phyloP scores from a whole-genome alignment of 2,329 filamentous ascomycete genomes.

The Raffaelea ambrosiae region DNA sequence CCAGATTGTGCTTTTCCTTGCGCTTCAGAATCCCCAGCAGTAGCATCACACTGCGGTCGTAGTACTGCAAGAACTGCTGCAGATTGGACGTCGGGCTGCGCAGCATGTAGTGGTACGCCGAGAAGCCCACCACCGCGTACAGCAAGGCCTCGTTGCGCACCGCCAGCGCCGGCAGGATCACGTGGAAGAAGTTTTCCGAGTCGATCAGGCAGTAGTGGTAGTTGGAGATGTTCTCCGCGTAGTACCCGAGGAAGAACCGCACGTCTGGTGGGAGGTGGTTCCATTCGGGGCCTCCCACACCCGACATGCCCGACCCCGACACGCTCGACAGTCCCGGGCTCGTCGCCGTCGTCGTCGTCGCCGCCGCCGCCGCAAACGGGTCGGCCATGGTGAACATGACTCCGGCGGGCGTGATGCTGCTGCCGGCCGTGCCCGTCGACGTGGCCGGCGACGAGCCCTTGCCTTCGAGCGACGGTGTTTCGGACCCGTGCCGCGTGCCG shows the following conservation, averaged over 20 bases:
- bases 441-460: slow-evolving; percentile 45
- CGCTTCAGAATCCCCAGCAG: slow-evolving; percentile 64
- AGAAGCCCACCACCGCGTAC: slow-evolving; percentile 79
- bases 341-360: background rate
- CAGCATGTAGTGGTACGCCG: slow-evolving; percentile 77
- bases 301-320: slow-evolving; percentile 9
- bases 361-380: slow-evolving; percentile 13
- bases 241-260: slow-evolving; percentile 71
- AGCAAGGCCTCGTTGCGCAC: slow-evolving; percentile 69
- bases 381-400: slow-evolving; percentile 3
- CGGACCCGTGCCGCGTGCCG: slow-evolving; percentile 34
- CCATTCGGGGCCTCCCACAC: slow-evolving; percentile 33
- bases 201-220: slow-evolving; percentile 77
- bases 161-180: slow-evolving; percentile 62
- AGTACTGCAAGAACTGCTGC: slow-evolving; percentile 77
- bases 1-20: slow-evolving; percentile 61
- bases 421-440: slow-evolving; percentile 31
- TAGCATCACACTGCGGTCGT: slow-evolving; percentile 76
- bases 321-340: background rate
- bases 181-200: slow-evolving; percentile 63
- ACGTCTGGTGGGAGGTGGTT: slow-evolving; percentile 58
- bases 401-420: slow-evolving; percentile 23
- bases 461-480: slow-evolving; percentile 43
- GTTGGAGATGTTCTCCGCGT: slow-evolving; percentile 65
- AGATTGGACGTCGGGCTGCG: slow-evolving; percentile 63